These are phyloP conservation scores for Brassica incana DNA, from an alignment of 345 rosid species.

Conservation along the genomic window DNA sequence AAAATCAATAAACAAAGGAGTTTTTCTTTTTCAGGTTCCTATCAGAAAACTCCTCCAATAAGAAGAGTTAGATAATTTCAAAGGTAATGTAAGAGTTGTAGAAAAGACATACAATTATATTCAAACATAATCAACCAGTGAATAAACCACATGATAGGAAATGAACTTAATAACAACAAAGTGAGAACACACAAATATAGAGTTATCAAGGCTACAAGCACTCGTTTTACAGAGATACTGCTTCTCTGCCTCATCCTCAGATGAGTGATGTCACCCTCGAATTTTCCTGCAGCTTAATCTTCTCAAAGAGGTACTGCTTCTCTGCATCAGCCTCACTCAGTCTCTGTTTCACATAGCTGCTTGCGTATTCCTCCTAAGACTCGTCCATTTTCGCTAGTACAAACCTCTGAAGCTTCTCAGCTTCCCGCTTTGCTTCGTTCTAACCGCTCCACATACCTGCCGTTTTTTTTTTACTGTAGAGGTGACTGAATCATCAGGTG, in stretches of 20 bases:
- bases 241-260: slow-evolving; percentile 15
- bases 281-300: slow-evolving; percentile 80
- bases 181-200: slow-evolving; percentile 5
- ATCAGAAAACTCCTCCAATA: not conserved
- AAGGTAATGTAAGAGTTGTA: not conserved
- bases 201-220: slow-evolving; percentile 17
- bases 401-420: slow-evolving; percentile 79
- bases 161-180: slow-evolving; percentile 25
- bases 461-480: not conserved
- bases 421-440: slow-evolving; percentile 82
- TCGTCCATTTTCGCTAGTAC: slow-evolving; percentile 78
- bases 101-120: not conserved
- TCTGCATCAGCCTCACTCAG: slow-evolving; percentile 71
- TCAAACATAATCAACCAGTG: not conserved
- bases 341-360: slow-evolving; percentile 65
- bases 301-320: slow-evolving; percentile 88
- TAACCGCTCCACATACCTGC: not conserved
- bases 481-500: not conserved
- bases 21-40: not conserved
- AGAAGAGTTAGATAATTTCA: not conserved
- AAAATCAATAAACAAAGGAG: not conserved
- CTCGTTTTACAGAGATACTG: slow-evolving; percentile 2
- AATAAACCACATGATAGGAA: not conserved
- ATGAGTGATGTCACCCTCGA: slow-evolving; percentile 19
- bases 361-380: slow-evolving; percentile 91